Conservation (phyloP, 73 alveolate species). For the Paramecium sonneborni region DNA sequence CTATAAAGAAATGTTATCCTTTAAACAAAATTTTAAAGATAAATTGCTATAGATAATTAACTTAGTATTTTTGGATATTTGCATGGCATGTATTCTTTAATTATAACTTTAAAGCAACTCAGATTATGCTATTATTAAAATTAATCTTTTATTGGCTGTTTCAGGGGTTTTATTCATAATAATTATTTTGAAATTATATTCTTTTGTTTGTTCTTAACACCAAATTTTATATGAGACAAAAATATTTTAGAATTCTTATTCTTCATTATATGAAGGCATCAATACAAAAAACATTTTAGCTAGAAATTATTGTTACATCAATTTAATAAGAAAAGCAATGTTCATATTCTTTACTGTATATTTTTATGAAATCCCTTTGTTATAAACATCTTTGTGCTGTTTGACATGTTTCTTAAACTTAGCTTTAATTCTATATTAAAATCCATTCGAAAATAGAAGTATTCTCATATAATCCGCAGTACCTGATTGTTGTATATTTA, state of each 20-base stretch:
- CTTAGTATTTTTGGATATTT: background rate
- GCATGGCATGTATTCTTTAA: background rate
- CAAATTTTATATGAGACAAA: background rate
- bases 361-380: background rate
- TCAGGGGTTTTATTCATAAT: background rate
- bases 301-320: background rate
- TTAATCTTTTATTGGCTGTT: background rate
- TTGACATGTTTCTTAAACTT: background rate
- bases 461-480: background rate
- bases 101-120: too few relatives aligned
- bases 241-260: background rate
- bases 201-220: background rate
- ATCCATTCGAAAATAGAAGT: background rate
- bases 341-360: background rate
- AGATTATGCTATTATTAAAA: too few relatives aligned
- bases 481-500: background rate
- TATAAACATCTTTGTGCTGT: background rate
- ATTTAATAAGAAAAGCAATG: background rate
- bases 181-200: background rate
- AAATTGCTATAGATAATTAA: background rate
- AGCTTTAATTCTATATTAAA: background rate
- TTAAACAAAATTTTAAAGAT: too few relatives aligned
- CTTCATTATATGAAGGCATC: background rate
- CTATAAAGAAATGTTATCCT: too few relatives aligned
- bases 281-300: background rate